Percentiles rank a stretch among this genome's conserved stretches.
Conservation (phyloP, 108 stramenopile genomes). For the Cyclotella atomus region DNA sequence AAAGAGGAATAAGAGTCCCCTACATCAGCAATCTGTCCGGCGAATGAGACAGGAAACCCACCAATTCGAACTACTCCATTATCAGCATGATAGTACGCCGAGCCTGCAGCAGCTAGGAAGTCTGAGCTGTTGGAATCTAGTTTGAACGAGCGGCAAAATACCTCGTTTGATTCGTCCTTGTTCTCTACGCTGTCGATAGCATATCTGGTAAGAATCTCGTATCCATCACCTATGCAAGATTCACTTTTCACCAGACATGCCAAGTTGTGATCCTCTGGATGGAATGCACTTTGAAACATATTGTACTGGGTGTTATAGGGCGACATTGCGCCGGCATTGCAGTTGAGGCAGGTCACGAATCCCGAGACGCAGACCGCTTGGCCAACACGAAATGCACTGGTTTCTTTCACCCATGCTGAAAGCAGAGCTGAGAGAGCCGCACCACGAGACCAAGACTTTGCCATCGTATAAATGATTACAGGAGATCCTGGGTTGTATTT, state of each 20-base stretch:
- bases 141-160: constrained; percentile 7
- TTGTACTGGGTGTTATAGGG: constrained; percentile 1
- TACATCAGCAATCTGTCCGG: not conserved
- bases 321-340: not conserved
- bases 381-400: not conserved
- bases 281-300: not conserved
- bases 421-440: not conserved
- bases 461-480: too few relatives aligned
- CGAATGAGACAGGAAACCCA: constrained; percentile 4
- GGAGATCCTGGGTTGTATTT: too few relatives aligned
- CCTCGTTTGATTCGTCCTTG: not conserved
- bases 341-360: constrained; percentile 8
- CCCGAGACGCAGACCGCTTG: constrained; percentile 17
- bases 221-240: constrained; percentile 11
- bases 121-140: constrained; percentile 2
- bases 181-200: not conserved
- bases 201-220: constrained; percentile 9
- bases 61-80: not conserved
- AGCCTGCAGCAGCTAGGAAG: constrained; percentile 5
- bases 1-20: not conserved
- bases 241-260: constrained; percentile 2
- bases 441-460: not conserved
- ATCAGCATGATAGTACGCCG: not conserved
- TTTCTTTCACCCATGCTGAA: not conserved
- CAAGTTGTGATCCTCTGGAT: constrained; percentile 5